Base-by-base conservation (phyloP, 2,329 filamentous ascomycete genomes). In the Xylaria sp. region DNA sequence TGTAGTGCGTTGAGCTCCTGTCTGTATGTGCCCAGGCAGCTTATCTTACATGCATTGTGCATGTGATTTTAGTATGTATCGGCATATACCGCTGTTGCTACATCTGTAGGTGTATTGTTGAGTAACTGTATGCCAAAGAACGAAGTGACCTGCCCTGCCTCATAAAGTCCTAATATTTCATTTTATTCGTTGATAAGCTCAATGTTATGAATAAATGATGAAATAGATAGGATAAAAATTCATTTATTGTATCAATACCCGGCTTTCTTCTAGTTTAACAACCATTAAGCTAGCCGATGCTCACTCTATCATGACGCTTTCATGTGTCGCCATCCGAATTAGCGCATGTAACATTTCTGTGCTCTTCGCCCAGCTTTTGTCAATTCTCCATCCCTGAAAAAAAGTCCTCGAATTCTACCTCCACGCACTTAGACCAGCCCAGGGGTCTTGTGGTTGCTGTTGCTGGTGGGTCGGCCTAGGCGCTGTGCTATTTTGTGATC, bases 371-470 rank as follows among this genome's bases (percentile, higher is more conserved):
- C 38, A 23, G 9, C 10, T 59, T 26, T 44, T 44, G 6, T 33
- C 26, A 53, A 61, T 40, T n/a, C 26, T 40, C 38, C 10, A 9
- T 20, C 20, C 15, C 31, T 48, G 4, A 40, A 36, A 33, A 58
- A 26, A 59, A 49, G 6, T 28, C 36, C 33, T n/a, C 36, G 28
- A 40, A 17, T n/a, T 28, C 59, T 74, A 87, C 74, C 85, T 86
- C 85, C 85, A 87, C 48, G 83, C 81, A 69, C 81, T 86, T 38
- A 87, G 75, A 1, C 85, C 85, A 13, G 85, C 83, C 85, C 85
- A 87, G 1, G 85, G 85, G 72, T 87, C 85, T 56, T 82, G 78
- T 38, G 78, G 74, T 69, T 82, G 80, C 54, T 84, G 81, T 59
- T 77, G 74, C 46, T 84, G 81, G 56, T 81, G 82, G 11, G 76